Evolutionary conservation across 2,329 filamentous ascomycete genomes (phyloP).

Genomic region (Colletotrichum phormii): DNA sequence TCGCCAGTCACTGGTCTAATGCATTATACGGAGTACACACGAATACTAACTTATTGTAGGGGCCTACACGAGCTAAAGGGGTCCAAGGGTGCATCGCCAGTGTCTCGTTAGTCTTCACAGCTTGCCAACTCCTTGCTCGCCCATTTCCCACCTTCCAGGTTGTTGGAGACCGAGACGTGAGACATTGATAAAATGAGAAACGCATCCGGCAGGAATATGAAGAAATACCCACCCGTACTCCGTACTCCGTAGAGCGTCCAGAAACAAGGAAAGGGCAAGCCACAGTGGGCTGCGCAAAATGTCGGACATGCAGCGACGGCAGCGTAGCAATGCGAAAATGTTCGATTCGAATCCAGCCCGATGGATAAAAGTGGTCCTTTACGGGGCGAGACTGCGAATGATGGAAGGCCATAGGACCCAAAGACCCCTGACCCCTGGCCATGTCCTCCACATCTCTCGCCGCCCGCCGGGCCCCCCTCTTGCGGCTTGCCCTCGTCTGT

Average conservation of each 20-base stretch:
- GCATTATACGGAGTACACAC: too few species aligned
- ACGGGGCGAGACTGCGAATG: conserved; percentile 1
- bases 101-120: neutral
- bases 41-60: too few species aligned
- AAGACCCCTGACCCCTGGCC: neutral
- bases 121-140: neutral
- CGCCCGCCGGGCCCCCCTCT: neutral
- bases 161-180: neutral
- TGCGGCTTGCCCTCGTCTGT: neutral
- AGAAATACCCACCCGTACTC: neutral
- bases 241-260: neutral
- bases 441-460: neutral
- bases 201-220: neutral
- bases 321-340: neutral
- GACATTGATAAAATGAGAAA: neutral
- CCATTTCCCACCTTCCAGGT: neutral
- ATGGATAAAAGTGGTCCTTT: conserved; percentile 1
- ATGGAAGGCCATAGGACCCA: neutral
- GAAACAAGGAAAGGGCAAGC: neutral
- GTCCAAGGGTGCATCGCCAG: neutral
- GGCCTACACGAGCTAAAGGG: too few species aligned
- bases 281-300: neutral
- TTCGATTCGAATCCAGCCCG: neutral
- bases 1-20: neutral
- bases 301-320: neutral